These are phyloP conservation scores for Pleomassaria siparia DNA, from an alignment of 2,329 filamentous ascomycete genomes.

Conservation along the genomic window DNA sequence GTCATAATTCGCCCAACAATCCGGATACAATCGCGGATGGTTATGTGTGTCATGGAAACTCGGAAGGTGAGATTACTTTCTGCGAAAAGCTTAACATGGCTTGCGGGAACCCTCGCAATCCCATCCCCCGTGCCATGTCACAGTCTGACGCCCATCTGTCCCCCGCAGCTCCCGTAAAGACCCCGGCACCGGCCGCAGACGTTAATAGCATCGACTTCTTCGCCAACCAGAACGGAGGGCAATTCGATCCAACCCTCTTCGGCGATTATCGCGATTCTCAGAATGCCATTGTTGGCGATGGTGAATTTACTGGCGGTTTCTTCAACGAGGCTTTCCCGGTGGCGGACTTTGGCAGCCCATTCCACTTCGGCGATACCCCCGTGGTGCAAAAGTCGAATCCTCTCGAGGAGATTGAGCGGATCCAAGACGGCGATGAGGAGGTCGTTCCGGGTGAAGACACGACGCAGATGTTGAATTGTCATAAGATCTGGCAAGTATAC, in stretches of 20 bases:
- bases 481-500: conserved; percentile 81
- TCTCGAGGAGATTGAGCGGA: conserved; percentile 74
- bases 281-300: conserved; percentile 70
- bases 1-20: conserved; percentile 71
- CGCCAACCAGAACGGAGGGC: conserved; percentile 76
- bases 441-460: conserved; percentile 62
- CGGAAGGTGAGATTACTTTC: conserved; percentile 56
- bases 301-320: conserved; percentile 69
- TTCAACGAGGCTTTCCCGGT: conserved; percentile 77
- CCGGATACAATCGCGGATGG: conserved; percentile 54
- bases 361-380: conserved; percentile 63
- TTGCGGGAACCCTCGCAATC: conserved; percentile 56
- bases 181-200: conserved; percentile 32
- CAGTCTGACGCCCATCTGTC: conserved; percentile 44
- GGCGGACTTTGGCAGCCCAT: conserved; percentile 76
- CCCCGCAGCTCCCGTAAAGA: conserved; percentile 40
- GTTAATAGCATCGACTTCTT: conserved; percentile 70
- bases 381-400: conserved; percentile 60
- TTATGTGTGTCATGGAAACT: conserved; percentile 51
- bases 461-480: conserved; percentile 74
- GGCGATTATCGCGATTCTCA: conserved; percentile 90
- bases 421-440: conserved; percentile 70
- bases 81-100: conserved; percentile 60
- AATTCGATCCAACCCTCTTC: conserved; percentile 90
- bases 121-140: conserved; percentile 53